Evolutionary conservation across 495 filamentous ascomycete genomes (phyloP), one percentile per base, ranked within the genome.

Genomic region (Penicillium bialowiezense): DNA sequence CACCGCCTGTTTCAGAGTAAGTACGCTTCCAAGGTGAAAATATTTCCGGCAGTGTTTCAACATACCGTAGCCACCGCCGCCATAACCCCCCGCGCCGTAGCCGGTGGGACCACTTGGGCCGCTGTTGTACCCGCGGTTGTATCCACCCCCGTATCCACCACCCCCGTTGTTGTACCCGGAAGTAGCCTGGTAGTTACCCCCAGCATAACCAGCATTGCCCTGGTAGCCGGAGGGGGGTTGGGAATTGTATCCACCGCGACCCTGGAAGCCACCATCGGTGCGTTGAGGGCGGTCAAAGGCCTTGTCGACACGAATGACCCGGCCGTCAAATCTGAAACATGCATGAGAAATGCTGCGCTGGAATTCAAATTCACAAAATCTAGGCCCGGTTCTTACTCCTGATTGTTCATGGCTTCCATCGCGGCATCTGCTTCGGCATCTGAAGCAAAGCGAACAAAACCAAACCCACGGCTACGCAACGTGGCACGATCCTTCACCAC

Each of bases 401-500:
- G 76, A 69, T 95, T 91, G 75, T 97, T 96, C 93, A 97, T 96
- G 26, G 67, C 73, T 3, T 67, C 58, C 64, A 95, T 93, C 24
- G 93, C 93, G 36, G 74, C 71, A 48, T 93, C 83, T 28, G 95
- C 93, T 55, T 96, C 89, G n/a, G 79, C 65, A 15, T 96, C 90
- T 47, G 78, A 82, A 33, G 78, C 67, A 71, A 90, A 99, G 53
- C 90, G 85, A 38, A 99, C 91, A 67, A 99, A 99, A 19, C 93
- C 93, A 65, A 97, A 99, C 31, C 93, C 93, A 67, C 93, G 90
- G 75, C 90, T 96, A 65, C 95, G 90, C 49, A 88, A 83, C 53
- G 93, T 97, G 63, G 97, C 91, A 56, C 90, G 91, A 67, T 99
- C 93, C 75, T 96, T 97, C 59, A 97, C 90, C 48, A 99, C 92